These are phyloP conservation scores for Penicillium sp. DNA, from an alignment of 2,329 filamentous ascomycete genomes.

Conservation along the genomic window DNA sequence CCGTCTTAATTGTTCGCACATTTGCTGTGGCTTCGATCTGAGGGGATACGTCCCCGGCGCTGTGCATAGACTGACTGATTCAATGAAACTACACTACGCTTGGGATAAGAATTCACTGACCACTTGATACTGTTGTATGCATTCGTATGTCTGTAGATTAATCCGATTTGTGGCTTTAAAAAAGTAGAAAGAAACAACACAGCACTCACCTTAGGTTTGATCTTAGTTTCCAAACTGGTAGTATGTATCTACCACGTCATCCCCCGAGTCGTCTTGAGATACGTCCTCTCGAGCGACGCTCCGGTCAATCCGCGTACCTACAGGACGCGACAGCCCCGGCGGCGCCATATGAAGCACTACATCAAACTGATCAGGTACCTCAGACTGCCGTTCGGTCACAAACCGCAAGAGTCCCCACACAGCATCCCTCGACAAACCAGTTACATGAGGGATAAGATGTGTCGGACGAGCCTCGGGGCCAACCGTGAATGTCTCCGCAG, in stretches of 20 bases:
- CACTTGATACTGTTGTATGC: not conserved
- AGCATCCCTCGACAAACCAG: not conserved
- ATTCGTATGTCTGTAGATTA: not conserved
- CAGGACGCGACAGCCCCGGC: not conserved
- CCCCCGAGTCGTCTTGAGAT: not conserved
- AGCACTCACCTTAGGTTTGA: not conserved
- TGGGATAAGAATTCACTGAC: not conserved
- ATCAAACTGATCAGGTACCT: not conserved
- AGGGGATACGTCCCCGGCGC: conserved; percentile 2
- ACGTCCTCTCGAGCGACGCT: too few species aligned
- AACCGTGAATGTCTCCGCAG: not conserved
- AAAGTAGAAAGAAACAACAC: not conserved
- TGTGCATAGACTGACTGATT: conserved; percentile 2
- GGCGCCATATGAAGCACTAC: not conserved
- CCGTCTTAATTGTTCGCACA: conserved; percentile 1
- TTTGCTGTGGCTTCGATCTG: conserved; percentile 1
- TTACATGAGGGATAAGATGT: not conserved
- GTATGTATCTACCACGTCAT: not conserved
- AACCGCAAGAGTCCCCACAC: not conserved
- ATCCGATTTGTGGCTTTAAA: not conserved
- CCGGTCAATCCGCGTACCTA: too few species aligned
- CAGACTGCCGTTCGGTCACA: not conserved
- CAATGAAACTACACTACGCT: not conserved
- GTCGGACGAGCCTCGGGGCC: not conserved
- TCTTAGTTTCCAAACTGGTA: not conserved